Percentiles rank a stretch among this genome's conserved stretches.
Evolutionary conservation across 331 rosid genomes (phyloP).

Genomic region (Malus hybrid): DNA sequence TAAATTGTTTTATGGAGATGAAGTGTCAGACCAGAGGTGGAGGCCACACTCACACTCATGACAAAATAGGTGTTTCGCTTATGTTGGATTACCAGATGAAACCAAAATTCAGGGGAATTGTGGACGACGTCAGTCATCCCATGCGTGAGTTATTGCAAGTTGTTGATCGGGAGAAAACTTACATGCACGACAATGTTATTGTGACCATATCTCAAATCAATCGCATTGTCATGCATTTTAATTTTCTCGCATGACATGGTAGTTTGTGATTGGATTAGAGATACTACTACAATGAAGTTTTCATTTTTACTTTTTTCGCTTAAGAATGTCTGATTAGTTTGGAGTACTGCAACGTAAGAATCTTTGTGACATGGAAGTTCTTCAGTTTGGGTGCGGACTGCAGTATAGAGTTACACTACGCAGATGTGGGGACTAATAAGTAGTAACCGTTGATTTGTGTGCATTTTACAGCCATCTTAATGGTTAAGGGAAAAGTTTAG

Average conservation of each 20-base stretch:
- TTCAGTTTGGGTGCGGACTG: no score
- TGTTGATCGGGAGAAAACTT: background rate
- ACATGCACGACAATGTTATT: background rate
- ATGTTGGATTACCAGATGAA: background rate
- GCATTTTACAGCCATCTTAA: background rate
- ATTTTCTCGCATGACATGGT: no score
- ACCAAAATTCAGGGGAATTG: background rate
- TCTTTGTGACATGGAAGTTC: no score
- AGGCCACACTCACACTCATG: background rate
- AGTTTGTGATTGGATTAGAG: background rate
- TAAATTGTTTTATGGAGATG: conserved; percentile 1
- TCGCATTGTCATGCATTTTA: background rate
- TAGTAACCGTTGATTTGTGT: background rate
- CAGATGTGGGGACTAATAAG: background rate
- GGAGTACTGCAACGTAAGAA: no score
- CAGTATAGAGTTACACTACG: background rate
- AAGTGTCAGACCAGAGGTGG: conserved; percentile 2
- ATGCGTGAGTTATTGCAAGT: background rate
- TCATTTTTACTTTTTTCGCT: no score
- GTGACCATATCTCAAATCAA: no score
- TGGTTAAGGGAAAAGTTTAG: no score
- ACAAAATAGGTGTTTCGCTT: background rate
- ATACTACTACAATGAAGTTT: no score
- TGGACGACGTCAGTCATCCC: background rate
- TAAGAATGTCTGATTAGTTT: no score